Evolutionary conservation across 2,329 filamentous ascomycete species (phyloP), one percentile per base, ranked within the genome.

Genomic region (Sclerotinia spermophila): DNA sequence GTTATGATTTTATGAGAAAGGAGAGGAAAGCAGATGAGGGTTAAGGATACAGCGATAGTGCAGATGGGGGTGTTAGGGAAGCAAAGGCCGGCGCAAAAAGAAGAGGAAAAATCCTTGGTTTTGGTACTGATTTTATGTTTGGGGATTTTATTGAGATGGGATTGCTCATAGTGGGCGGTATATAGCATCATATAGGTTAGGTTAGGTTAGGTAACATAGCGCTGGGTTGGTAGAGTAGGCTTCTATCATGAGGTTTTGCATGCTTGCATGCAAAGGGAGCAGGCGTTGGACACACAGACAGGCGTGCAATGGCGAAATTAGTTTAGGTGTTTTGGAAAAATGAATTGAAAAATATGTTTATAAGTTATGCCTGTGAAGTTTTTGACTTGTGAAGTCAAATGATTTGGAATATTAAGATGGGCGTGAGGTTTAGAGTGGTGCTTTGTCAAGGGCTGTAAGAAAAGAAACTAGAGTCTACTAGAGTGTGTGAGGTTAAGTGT

Each of bases 201-300:
- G 51, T 33, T 55, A 55, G 35, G 33, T 59, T n/a, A 51, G 61
- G 33, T 65, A 38, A 15, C 61, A 51, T 65, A 38, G 61, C 61
- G 44, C 38, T 38, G 33, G 44, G 13, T 48, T 48, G 44, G 24
- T 65, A 65, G 44, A 51, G 44, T 65, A 51, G 44, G 38, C 15
- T 64, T 30, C 44, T 65, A 51, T 51, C 44, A 65, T 27, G 33
- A 51, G 8, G 17, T 51, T 65, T 65, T 62, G 40, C 3, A 21
- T n/a, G 45, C 24, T 51, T 51, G 40, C 27, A 61, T 44, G n/a
- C 27, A 44, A 21, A 33, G 11, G 5, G 44, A 21, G 42, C 48
- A 6, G 21, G 56, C 56, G 33, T 10, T 35, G 24, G 55, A 30
- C 21, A 24, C 19, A 33, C 10, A 30, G 30, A 8, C 53, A 35